A percentile compares a stretch with the other conserved stretches of the same genome.
Conservation (phyloP, 2,329 filamentous ascomycete genomes). For the Corynespora cassiicola region DNA sequence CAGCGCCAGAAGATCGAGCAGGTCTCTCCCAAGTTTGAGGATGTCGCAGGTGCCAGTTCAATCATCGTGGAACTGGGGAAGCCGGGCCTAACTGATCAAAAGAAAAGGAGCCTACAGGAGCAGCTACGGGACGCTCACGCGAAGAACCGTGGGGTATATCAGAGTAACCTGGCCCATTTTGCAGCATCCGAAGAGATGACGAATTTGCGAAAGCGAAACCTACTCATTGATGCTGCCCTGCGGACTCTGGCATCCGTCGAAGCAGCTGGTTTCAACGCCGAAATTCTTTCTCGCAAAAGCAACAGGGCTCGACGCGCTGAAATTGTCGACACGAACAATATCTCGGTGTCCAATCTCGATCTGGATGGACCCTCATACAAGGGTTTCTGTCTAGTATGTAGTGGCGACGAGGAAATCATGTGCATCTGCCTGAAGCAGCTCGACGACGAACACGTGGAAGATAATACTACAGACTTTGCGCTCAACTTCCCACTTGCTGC, state of each 20-base stretch:
- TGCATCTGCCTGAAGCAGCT: constrained; percentile 38
- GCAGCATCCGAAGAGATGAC: constrained; percentile 14
- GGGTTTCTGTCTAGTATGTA: constrained; percentile 38
- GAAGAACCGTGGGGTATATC: constrained; percentile 34
- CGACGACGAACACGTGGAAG: constrained; percentile 20
- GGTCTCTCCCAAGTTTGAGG: constrained; percentile 34
- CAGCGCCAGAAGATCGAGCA: constrained; percentile 35
- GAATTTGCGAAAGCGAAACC: constrained; percentile 26
- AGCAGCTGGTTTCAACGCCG: constrained; percentile 35
- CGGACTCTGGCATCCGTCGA: constrained; percentile 32
- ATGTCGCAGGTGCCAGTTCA: constrained; percentile 32
- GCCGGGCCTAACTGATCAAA: constrained; percentile 5
- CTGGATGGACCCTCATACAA: constrained; percentile 32
- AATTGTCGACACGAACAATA: constrained; percentile 15
- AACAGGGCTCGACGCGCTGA: constrained; percentile 40
- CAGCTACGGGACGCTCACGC: constrained; percentile 36
- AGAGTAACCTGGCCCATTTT: constrained; percentile 15
- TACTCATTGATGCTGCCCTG: constrained; percentile 33
- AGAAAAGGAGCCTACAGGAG: constrained; percentile 24
- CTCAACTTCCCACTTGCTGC: constrained; percentile 43
- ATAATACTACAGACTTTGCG: constrained; percentile 42
- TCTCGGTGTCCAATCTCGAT: constrained; percentile 30
- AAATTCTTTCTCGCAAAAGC: constrained; percentile 39
- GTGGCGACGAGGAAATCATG: constrained; percentile 41
- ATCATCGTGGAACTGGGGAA: constrained; percentile 32